These are phyloP conservation scores for Fusarium nygamai DNA, from an alignment of 2,329 filamentous ascomycete species.

Conservation along the genomic window DNA sequence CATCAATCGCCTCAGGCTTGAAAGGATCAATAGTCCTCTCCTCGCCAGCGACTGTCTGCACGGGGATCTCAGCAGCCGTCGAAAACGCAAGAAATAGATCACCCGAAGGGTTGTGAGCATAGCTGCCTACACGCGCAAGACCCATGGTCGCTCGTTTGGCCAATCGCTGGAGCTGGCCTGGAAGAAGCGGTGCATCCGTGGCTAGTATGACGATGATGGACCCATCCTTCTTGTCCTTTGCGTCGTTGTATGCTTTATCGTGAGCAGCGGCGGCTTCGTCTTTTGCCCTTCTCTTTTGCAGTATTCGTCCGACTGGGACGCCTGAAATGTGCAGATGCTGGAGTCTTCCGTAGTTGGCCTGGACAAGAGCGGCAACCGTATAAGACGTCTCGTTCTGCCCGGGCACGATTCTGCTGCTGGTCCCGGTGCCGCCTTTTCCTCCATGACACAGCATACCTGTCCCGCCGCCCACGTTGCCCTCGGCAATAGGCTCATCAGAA, in stretches of 20 bases:
- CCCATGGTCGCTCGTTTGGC: neutral
- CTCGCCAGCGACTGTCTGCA: neutral
- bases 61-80: neutral
- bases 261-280: neutral
- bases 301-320: neutral
- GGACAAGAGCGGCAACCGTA: neutral
- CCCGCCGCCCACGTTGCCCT: neutral
- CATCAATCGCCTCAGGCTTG: neutral
- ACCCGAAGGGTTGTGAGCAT: neutral
- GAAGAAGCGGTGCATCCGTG: neutral
- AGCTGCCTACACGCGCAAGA: neutral
- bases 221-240: neutral
- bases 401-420: neutral
- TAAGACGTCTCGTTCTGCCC: fast-evolving
- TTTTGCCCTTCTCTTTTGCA: neutral
- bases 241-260: neutral
- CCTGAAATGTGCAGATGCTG: neutral
- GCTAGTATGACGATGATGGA: neutral
- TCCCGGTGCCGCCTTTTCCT: neutral
- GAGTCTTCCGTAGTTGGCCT: neutral
- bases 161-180: neutral
- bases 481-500: neutral
- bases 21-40: neutral
- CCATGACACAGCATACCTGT: neutral
- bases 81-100: neutral